Base-by-base conservation (phyloP, 176 grass and related monocot genomes). In the Pontederia paniculata region DNA sequence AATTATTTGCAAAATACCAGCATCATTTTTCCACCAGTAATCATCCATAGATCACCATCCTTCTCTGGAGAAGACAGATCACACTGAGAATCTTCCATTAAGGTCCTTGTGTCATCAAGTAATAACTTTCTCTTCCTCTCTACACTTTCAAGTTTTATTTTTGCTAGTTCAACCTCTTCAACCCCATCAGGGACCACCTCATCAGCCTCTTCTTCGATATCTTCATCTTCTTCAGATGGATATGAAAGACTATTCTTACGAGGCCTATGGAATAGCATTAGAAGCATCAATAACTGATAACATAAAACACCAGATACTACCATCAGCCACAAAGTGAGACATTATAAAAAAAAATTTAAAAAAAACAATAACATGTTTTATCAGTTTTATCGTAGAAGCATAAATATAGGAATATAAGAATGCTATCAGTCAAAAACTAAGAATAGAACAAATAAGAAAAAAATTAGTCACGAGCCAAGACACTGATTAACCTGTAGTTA, bases 101-200 rank as follows among this genome's bases (percentile, higher is more conserved):
- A 72, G 28, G 66, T 91, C 73, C 93, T 84, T 71, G 88, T 88
- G 61, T 98, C 93, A 74, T 98, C 93, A 58, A 98, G 86, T 52
- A 91, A 58, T 60, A 98, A 73, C 60, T 98, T 98, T 47, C 75
- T 91, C 66, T 98, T 86, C 68, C 93, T 84, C 74, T 88, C 93
- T 60, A 12, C 81, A 61, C 81, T 52, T 78, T 98, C 93, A 0
- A 98, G 83, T 58, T 75, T 84, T 74, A 98, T 84, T 75, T 81
- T 98, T 52, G 93, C 93, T 70, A 98, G 87, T 49, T 98, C 93
- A 54, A 98, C 93, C 78, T 98, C 93, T 82, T 98, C 86, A 28
- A 98, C 93, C 71, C 93, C 93, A 91, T 91, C 93, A 57, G 93
- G 93, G 23, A 98, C 93, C 62, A 98, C 86, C 83, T 98, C 86